Percentiles rank a stretch among this genome's conserved stretches.
Conservation (phyloP, 371 early-diverging fungal species). For the Mucor lusitanicus region DNA sequence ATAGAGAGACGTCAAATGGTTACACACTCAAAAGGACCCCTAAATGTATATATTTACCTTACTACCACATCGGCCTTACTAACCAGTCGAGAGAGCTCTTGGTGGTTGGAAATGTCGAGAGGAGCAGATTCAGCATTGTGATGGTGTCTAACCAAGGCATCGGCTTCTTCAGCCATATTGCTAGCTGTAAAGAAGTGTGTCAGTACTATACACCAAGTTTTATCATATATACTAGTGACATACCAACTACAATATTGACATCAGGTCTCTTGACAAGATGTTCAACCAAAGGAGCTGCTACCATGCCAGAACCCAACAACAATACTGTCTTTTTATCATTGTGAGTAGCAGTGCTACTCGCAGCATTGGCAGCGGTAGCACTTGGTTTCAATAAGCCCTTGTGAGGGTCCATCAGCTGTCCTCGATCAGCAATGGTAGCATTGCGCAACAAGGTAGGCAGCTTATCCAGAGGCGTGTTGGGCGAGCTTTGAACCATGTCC, state of each 20-base stretch:
- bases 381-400: conserved; percentile 46
- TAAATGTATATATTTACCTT: conserved; percentile 47
- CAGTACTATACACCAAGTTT: background rate
- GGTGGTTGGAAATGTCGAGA: conserved; percentile 54
- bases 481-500: conserved; percentile 53
- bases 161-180: conserved; percentile 71
- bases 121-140: conserved; percentile 54
- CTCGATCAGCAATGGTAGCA: conserved; percentile 80
- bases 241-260: conserved; percentile 77
- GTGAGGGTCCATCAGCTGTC: conserved; percentile 64
- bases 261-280: conserved; percentile 70
- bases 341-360: background rate
- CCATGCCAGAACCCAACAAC: conserved; percentile 93
- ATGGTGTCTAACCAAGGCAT: conserved; percentile 60
- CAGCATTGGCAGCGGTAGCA: background rate
- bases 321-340: conserved; percentile 61
- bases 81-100: conserved; percentile 65
- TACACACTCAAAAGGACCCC: background rate
- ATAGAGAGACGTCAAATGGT: background rate
- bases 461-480: conserved; percentile 10
- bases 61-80: conserved; percentile 86
- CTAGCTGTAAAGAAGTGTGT: conserved; percentile 60
- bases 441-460: conserved; percentile 50
- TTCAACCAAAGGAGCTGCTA: conserved; percentile 88
- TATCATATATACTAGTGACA: conserved; percentile 10